These are phyloP conservation scores for Fusarium abutilonis DNA, from an alignment of 2,329 filamentous ascomycete genomes.

Conservation along the genomic window DNA sequence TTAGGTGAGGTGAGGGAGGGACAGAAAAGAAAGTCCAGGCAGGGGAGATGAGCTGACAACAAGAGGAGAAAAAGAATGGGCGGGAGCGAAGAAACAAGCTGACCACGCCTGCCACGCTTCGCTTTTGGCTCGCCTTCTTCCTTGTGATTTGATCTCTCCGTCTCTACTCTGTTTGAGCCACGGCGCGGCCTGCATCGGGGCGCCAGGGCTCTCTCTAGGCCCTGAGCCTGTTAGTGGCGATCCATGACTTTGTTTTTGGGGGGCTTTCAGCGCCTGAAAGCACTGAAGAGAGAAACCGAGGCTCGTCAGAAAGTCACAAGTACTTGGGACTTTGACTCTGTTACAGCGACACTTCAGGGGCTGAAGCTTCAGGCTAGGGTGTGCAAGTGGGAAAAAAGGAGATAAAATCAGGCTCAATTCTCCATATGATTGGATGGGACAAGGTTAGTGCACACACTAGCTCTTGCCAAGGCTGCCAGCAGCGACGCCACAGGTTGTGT, in stretches of 20 bases:
- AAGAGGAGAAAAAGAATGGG: conserved; percentile 3
- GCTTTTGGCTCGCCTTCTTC: not conserved
- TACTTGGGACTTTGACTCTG: conserved; percentile 41
- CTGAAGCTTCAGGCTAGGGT: conserved; percentile 48
- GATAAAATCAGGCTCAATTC: conserved; percentile 51
- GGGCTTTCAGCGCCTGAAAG: conserved; percentile 19
- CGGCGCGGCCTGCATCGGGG: conserved; percentile 17
- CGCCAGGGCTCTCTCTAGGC: conserved; percentile 19
- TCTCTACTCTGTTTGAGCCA: conserved; percentile 1
- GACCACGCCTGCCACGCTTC: conserved; percentile 1
- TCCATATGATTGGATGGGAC: conserved; percentile 52
- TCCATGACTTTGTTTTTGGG: conserved; percentile 18
- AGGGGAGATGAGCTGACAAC: conserved; percentile 35
- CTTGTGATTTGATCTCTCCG: conserved; percentile 5
- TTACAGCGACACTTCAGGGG: conserved; percentile 55
- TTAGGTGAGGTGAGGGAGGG: conserved; percentile 26
- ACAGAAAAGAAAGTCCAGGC: conserved; percentile 40
- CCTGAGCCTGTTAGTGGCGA: conserved; percentile 31
- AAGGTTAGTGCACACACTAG: conserved; percentile 50
- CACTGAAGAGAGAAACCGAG: conserved; percentile 4
- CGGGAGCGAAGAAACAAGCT: not conserved
- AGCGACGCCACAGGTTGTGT: conserved; percentile 56
- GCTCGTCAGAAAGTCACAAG: conserved; percentile 27
- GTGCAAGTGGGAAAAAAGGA: conserved; percentile 49
- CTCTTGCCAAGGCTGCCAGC: conserved; percentile 53